phyloP scores from a whole-genome alignment of 176 grass and related monocot species.

The Aegilops speltoides region DNA sequence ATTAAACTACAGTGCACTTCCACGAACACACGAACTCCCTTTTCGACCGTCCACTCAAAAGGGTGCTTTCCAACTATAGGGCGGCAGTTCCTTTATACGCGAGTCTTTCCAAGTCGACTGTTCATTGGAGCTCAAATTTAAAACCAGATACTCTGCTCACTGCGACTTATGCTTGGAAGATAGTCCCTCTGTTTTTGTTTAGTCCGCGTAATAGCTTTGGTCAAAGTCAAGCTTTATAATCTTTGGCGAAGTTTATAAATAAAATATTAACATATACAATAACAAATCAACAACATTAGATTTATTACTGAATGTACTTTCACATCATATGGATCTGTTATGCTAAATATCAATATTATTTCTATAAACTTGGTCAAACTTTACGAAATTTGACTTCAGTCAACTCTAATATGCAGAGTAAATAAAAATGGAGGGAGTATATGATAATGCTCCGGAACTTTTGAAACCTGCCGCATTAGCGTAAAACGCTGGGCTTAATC shows the following conservation, averaged over 20 bases:
- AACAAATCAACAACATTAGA: too few species aligned
- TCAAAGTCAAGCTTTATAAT: too few species aligned
- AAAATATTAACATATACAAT: too few species aligned
- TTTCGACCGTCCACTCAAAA: neutral
- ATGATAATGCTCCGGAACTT: slow-evolving; percentile 24
- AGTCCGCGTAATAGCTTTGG: too few species aligned
- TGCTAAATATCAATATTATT: too few species aligned
- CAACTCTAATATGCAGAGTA: too few species aligned
- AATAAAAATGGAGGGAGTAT: neutral
- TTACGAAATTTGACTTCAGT: too few species aligned
- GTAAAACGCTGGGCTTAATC: neutral
- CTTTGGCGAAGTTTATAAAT: too few species aligned
- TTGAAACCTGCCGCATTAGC: slow-evolving; percentile 42
- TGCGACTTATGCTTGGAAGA: slow-evolving; percentile 8
- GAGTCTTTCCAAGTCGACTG: neutral
- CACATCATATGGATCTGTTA: too few species aligned
- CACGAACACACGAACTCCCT: neutral
- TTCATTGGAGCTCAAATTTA: neutral
- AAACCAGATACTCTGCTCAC: slow-evolving; percentile 1
- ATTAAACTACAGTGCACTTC: neutral
- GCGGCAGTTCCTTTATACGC: neutral
- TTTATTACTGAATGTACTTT: too few species aligned
- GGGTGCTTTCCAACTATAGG: neutral
- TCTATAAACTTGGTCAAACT: too few species aligned
- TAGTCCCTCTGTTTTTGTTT: too few species aligned